phyloP scores from a whole-genome alignment of 2,329 filamentous ascomycete species.

The Penicillium sp. region DNA sequence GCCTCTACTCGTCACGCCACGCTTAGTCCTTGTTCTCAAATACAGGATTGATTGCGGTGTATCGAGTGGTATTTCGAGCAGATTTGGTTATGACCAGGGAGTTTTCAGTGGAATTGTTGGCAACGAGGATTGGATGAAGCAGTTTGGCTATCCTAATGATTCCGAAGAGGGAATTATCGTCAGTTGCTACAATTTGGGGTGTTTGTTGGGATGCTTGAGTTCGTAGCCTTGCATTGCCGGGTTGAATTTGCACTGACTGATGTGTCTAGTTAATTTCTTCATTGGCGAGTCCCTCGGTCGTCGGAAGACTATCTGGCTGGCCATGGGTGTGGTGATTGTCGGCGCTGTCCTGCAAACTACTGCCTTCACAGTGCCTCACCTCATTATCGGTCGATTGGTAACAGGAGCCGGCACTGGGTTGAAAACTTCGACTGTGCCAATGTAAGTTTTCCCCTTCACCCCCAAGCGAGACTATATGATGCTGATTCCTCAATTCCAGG shows the following conservation, averaged over 20 bases:
- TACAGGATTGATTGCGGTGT: neutral
- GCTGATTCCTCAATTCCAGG: slow-evolving; percentile 1
- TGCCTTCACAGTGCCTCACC: slow-evolving; percentile 27
- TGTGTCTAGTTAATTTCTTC: slow-evolving; percentile 15
- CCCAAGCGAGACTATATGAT: neutral
- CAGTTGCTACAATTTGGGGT: slow-evolving; percentile 17
- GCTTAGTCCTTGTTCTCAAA: neutral
- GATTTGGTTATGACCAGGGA: slow-evolving; percentile 31
- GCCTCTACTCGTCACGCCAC: neutral
- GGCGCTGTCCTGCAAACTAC: slow-evolving; percentile 35
- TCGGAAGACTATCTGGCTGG: slow-evolving; percentile 19
- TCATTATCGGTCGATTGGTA: slow-evolving; percentile 50
- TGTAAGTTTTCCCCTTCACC: slow-evolving; percentile 19
- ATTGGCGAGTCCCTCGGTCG: slow-evolving; percentile 14
- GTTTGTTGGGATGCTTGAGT: slow-evolving; percentile 19
- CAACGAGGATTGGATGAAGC: slow-evolving; percentile 18
- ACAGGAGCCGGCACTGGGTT: slow-evolving; percentile 50
- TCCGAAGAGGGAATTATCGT: slow-evolving; percentile 18
- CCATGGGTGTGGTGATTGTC: slow-evolving; percentile 25
- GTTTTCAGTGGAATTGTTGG: slow-evolving; percentile 26
- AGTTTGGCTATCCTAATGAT: slow-evolving; percentile 16
- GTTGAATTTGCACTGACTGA: neutral
- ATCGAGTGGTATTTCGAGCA: neutral
- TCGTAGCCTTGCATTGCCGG: neutral
- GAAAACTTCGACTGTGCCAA: slow-evolving; percentile 37